Evolutionary conservation across 1,284 basidiomycete species (phyloP).

Genomic region (Pseudomicrostroma phylloplanum): DNA sequence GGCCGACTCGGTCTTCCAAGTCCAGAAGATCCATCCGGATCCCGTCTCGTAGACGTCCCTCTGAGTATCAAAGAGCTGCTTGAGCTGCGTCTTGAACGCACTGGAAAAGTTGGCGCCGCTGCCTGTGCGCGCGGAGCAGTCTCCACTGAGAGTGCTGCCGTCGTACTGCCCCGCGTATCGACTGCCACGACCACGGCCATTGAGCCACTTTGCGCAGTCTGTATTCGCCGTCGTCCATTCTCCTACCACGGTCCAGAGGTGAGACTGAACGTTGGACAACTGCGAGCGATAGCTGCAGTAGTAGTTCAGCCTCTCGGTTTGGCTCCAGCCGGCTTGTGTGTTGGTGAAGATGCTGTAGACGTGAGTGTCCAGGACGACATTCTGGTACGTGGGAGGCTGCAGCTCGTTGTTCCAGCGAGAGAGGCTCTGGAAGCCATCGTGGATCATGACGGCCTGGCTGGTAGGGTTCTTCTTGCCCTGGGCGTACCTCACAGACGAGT

Average conservation of each 20-base stretch:
- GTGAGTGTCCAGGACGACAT: slow-evolving; percentile 67
- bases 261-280: slow-evolving; percentile 26
- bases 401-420: slow-evolving; percentile 69
- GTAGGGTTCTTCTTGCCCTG: slow-evolving; percentile 14
- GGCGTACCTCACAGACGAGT: slow-evolving; percentile 36
- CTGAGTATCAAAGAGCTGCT: slow-evolving; percentile 79
- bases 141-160: slow-evolving; percentile 57
- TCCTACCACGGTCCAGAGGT: slow-evolving; percentile 43
- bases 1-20: slow-evolving; percentile 63
- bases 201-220: slow-evolving; percentile 78
- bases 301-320: slow-evolving; percentile 32
- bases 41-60: slow-evolving; percentile 43
- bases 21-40: slow-evolving; percentile 73
- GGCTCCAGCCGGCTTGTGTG: slow-evolving; percentile 18
- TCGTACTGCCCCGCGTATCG: slow-evolving; percentile 70
- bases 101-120: slow-evolving; percentile 65
- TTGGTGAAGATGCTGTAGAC: slow-evolving; percentile 42
- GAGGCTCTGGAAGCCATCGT: slow-evolving; percentile 77
- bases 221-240: slow-evolving; percentile 59
- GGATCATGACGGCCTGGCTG: slow-evolving; percentile 57
- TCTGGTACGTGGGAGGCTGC: slow-evolving; percentile 56
- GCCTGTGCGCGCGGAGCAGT: slow-evolving; percentile 68
- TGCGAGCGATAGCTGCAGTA: slow-evolving; percentile 36
- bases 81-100: slow-evolving; percentile 74
- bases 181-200: slow-evolving; percentile 60